Percentiles rank a stretch among this genome's conserved stretches.
Conservation (phyloP, 23 red algal species). For the Gracilaria gracilis region DNA sequence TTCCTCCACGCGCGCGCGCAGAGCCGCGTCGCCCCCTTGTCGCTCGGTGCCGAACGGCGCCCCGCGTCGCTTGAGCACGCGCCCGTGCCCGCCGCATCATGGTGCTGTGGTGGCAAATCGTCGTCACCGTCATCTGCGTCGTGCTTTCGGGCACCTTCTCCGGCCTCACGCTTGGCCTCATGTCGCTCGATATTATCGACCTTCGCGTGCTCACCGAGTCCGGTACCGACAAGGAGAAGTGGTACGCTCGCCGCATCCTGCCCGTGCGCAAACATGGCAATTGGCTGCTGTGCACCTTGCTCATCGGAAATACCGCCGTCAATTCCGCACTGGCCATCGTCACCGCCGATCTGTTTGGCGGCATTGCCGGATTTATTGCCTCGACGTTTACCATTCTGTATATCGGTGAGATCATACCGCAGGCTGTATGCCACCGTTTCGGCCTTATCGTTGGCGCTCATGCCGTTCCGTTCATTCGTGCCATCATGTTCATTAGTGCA, state of each 20-base stretch:
- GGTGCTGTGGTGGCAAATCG: slow-evolving; percentile 77
- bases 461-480: slow-evolving; percentile 81
- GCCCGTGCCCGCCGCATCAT: slow-evolving; percentile 15
- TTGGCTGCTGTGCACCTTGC: slow-evolving; percentile 91
- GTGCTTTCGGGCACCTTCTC: slow-evolving; percentile 90
- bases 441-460: slow-evolving; percentile 89
- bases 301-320: slow-evolving; percentile 98
- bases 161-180: slow-evolving; percentile 97
- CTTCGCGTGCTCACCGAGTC: slow-evolving; percentile 89
- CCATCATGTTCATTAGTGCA: slow-evolving; percentile 86
- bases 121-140: slow-evolving; percentile 81
- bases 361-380: slow-evolving; percentile 84
- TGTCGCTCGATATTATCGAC: slow-evolving; percentile 97
- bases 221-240: slow-evolving; percentile 79
- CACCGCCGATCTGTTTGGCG: slow-evolving; percentile 86
- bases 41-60: neutral
- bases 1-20: no score
- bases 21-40: neutral
- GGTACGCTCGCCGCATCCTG: slow-evolving; percentile 82
- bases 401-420: slow-evolving; percentile 96
- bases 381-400: slow-evolving; percentile 91
- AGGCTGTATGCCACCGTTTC: slow-evolving; percentile 96
- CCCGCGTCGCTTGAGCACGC: no score
- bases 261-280: slow-evolving; percentile 95
- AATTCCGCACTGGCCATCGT: slow-evolving; percentile 93